A percentile compares a stretch with the other conserved stretches of the same genome.
phyloP scores from a whole-genome alignment of 140 eudicot species.

The Senecio squalidus region DNA sequence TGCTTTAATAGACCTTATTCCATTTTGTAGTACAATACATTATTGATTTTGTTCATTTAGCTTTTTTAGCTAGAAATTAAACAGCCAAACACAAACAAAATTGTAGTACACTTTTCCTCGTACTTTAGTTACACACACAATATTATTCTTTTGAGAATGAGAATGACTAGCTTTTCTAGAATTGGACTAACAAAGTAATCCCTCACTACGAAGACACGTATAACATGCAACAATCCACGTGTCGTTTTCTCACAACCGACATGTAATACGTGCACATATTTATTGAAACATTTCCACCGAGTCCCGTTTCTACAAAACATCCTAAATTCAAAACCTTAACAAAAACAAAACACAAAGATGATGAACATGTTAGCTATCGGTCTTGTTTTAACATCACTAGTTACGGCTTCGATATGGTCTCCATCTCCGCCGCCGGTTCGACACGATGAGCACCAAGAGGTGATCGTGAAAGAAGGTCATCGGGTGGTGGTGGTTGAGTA shows the following conservation, averaged over 20 bases:
- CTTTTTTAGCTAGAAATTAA: too few relatives aligned
- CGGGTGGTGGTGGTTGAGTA: constrained; percentile 48
- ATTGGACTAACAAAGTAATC: constrained; percentile 5
- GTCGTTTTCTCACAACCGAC: constrained; percentile 11
- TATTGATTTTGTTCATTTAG: too few relatives aligned
- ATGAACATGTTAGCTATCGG: constrained; percentile 48
- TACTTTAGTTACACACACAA: background rate
- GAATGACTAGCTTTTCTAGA: background rate
- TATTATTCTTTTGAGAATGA: background rate
- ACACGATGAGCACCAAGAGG: constrained; percentile 13
- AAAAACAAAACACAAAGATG: constrained; percentile 22
- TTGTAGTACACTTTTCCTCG: too few relatives aligned
- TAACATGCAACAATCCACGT: constrained; percentile 27
- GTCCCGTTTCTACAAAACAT: background rate
- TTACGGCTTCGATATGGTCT: constrained; percentile 43
- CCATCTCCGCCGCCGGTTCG: constrained; percentile 28
- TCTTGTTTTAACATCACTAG: constrained; percentile 42
- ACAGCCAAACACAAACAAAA: too few relatives aligned
- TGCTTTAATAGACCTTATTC: too few relatives aligned
- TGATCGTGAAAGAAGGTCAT: constrained; percentile 53
- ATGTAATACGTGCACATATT: constrained; percentile 5
- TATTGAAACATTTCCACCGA: background rate
- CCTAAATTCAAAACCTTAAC: constrained; percentile 5
- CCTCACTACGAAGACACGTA: constrained; percentile 22
- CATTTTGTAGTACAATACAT: too few relatives aligned